These are phyloP conservation scores for Candida jianshihensis DNA, from an alignment of 805 yeast genomes.

Conservation along the genomic window DNA sequence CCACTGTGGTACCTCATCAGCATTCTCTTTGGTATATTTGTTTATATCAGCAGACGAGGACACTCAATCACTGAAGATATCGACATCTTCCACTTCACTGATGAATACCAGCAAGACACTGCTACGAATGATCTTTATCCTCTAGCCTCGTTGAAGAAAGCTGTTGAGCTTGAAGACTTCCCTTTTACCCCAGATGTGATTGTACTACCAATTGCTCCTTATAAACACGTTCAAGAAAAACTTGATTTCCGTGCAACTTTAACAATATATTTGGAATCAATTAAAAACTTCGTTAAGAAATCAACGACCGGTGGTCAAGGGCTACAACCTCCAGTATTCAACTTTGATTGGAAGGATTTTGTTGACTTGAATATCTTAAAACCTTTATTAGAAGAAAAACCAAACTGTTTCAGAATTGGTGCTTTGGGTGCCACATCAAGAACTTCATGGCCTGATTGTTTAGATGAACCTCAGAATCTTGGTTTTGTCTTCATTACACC, in stretches of 20 bases:
- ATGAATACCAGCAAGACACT: constrained; percentile 13
- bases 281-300: constrained; percentile 24
- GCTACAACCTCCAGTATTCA: constrained; percentile 26
- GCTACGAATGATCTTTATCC: constrained; percentile 15
- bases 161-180: constrained; percentile 19
- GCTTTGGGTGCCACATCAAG: constrained; percentile 33
- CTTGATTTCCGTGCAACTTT: constrained; percentile 30
- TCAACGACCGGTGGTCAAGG: constrained; percentile 18
- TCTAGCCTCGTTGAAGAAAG: constrained; percentile 10
- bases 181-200: constrained; percentile 25
- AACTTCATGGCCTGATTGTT: constrained; percentile 35
- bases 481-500: constrained; percentile 24
- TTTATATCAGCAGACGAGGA: constrained; percentile 8
- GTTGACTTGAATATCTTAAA: constrained; percentile 38
- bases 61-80: constrained; percentile 9
- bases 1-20: constrained; percentile 17
- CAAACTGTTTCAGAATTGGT: constrained; percentile 38
- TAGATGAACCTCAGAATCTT: constrained; percentile 26
- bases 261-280: constrained; percentile 26
- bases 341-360: constrained; percentile 54
- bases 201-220: constrained; percentile 33
- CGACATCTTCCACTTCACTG: constrained; percentile 11
- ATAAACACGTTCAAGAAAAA: constrained; percentile 27
- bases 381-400: constrained; percentile 31
- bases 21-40: constrained; percentile 15